Conservation (phyloP, 176 grass and related monocot species). For the Miscanthus lutarioriparius region DNA sequence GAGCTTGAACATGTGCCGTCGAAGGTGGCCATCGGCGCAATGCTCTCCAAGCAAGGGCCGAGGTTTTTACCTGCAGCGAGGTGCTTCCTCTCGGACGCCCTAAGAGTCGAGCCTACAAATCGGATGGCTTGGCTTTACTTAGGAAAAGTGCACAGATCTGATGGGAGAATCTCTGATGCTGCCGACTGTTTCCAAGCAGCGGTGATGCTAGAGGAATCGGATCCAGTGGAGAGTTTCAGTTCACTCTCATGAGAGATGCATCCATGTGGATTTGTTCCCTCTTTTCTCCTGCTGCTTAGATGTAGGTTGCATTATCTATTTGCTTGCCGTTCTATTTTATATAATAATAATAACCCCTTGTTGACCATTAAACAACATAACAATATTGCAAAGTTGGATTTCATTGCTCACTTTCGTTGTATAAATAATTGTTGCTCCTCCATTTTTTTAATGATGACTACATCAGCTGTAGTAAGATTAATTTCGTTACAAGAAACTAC, state of each 20-base stretch:
- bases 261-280: neutral
- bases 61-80: slow-evolving; percentile 76
- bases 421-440: too few species aligned
- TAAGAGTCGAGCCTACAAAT: slow-evolving; percentile 79
- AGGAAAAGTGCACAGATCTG: slow-evolving; percentile 71
- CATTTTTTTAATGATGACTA: too few species aligned
- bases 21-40: slow-evolving; percentile 68
- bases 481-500: too few species aligned
- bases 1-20: slow-evolving; percentile 63
- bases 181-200: slow-evolving; percentile 93
- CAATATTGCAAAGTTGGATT: too few species aligned
- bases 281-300: neutral
- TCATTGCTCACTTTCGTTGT: too few species aligned
- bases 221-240: slow-evolving; percentile 84
- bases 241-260: slow-evolving; percentile 45
- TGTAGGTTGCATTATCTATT: neutral
- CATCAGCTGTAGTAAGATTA: too few species aligned
- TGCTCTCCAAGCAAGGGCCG: slow-evolving; percentile 57
- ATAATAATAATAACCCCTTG: too few species aligned
- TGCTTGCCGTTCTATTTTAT: neutral
- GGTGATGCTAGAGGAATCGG: slow-evolving; percentile 81
- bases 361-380: too few species aligned
- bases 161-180: slow-evolving; percentile 63
- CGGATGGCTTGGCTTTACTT: slow-evolving; percentile 76
- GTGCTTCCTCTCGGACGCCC: slow-evolving; percentile 79